Evolutionary conservation across 495 filamentous ascomycete species (phyloP).

Genomic region (Pseudoneurospora amorphoporcata): DNA sequence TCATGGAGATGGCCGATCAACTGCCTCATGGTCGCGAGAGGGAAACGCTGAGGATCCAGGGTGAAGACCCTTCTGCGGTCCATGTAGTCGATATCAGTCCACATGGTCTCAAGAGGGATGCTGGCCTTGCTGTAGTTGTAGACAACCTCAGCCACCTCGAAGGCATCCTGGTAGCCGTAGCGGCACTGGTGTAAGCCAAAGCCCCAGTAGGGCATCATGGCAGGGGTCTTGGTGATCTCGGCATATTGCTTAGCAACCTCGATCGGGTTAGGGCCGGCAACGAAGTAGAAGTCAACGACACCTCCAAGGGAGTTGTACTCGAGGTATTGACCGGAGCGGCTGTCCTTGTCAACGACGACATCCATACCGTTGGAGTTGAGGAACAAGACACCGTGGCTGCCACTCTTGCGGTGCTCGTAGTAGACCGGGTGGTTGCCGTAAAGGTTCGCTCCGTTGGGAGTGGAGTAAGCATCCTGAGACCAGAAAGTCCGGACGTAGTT

Average conservation of each 20-base stretch:
- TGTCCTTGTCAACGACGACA: conserved; percentile 62
- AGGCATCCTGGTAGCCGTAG: conserved; percentile 71
- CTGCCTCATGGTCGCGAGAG: conserved; percentile 54
- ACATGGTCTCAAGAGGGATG: conserved; percentile 82
- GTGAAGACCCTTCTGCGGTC: conserved; percentile 58
- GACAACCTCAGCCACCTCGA: conserved; percentile 68
- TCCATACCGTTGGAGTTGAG: conserved; percentile 84
- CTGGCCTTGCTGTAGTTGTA: conserved; percentile 65
- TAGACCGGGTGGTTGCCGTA: conserved; percentile 83
- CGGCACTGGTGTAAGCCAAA: conserved; percentile 79
- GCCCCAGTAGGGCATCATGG: conserved; percentile 80
- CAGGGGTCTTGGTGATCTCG: conserved; percentile 54
- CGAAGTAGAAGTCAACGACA: conserved; percentile 75
- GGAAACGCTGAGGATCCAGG: conserved; percentile 63
- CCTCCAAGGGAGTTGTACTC: conserved; percentile 81
- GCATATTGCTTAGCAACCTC: conserved; percentile 68
- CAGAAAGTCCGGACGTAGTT: conserved; percentile 75
- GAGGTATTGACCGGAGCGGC: conserved; percentile 55
- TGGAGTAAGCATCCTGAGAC: conserved; percentile 61
- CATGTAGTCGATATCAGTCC: conserved; percentile 86
- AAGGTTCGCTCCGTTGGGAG: conserved; percentile 47
- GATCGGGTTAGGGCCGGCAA: conserved; percentile 61
- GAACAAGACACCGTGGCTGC: conserved; percentile 75
- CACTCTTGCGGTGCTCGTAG: conserved; percentile 60
- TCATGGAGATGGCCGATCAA: conserved; percentile 62